These are phyloP conservation scores for Rossbeevera mucosa DNA, from an alignment of 768 basidiomycete species.

Conservation along the genomic window DNA sequence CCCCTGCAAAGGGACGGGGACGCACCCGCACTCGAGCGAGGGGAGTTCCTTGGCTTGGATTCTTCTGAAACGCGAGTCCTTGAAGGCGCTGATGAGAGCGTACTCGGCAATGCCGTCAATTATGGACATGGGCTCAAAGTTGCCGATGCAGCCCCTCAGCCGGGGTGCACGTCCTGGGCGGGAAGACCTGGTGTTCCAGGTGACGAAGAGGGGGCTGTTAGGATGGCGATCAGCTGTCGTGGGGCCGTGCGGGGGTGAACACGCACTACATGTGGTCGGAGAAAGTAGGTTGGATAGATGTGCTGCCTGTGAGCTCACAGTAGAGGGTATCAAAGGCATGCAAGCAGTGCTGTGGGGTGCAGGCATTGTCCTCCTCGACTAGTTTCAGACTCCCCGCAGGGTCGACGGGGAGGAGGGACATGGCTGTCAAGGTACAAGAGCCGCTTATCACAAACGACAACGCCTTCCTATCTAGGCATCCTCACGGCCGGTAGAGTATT, in stretches of 20 bases:
- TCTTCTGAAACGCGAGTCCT: slow-evolving; percentile 79
- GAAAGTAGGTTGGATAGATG: slow-evolving; percentile 59
- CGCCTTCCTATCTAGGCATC: slow-evolving; percentile 27
- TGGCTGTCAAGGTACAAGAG: slow-evolving; percentile 31
- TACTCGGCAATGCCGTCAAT: slow-evolving; percentile 81
- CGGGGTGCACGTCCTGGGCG: slow-evolving; percentile 56
- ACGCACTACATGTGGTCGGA: slow-evolving; percentile 74
- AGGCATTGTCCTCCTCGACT: slow-evolving; percentile 43
- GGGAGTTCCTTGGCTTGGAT: slow-evolving; percentile 76
- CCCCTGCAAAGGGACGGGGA: slow-evolving; percentile 8
- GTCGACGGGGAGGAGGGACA: slow-evolving; percentile 56
- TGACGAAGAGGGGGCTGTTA: slow-evolving; percentile 79
- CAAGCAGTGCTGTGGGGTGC: slow-evolving; percentile 72
- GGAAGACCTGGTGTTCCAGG: slow-evolving; percentile 79
- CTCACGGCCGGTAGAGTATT: slow-evolving; percentile 3
- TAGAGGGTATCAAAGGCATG: slow-evolving; percentile 79
- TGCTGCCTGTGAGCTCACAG: slow-evolving; percentile 56
- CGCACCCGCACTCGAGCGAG: slow-evolving; percentile 83
- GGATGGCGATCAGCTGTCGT: slow-evolving; percentile 3
- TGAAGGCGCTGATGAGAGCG: slow-evolving; percentile 86
- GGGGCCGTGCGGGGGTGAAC: slow-evolving; percentile 25
- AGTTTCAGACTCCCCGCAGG: slow-evolving; percentile 38
- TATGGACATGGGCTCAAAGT: slow-evolving; percentile 73
- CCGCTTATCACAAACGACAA: slow-evolving; percentile 3
- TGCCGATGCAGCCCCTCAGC: slow-evolving; percentile 93